A percentile compares a stretch with the other conserved stretches of the same genome.
Evolutionary conservation across 2,329 filamentous ascomycete species (phyloP).

Genomic region (Daldinia eschscholtzii): DNA sequence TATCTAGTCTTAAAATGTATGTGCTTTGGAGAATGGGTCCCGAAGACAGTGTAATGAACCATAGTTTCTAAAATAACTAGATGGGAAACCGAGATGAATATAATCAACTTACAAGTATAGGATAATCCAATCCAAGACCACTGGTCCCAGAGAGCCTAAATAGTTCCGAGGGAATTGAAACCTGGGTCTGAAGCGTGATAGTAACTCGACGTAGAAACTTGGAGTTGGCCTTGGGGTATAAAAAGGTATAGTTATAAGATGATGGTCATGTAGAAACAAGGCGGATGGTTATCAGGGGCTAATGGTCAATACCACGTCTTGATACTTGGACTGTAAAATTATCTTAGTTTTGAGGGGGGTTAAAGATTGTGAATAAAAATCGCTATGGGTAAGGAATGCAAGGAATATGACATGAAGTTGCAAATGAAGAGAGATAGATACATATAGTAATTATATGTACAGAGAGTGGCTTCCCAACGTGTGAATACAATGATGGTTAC

Average conservation of each 20-base stretch:
- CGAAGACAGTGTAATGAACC: background rate
- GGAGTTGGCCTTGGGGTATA: background rate
- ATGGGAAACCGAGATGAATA: background rate
- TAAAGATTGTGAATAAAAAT: background rate
- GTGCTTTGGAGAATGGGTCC: background rate
- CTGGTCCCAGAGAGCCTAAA: background rate
- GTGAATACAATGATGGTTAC: constrained; percentile 7
- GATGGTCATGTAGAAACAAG: background rate
- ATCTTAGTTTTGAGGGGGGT: background rate
- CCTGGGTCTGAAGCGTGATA: background rate
- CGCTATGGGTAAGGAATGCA: background rate
- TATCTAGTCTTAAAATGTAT: background rate
- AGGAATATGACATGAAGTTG: background rate
- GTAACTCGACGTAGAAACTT: background rate
- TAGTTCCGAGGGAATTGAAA: background rate
- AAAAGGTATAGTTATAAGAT: background rate
- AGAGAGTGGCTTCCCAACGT: constrained; percentile 10
- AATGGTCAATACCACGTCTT: background rate
- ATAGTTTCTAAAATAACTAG: background rate
- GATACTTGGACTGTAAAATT: background rate
- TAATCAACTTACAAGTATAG: constrained; percentile 21
- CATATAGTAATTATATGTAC: constrained; percentile 3
- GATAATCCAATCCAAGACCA: background rate
- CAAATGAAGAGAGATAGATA: background rate
- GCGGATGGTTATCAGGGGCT: background rate